These are phyloP conservation scores for Neofusicoccum umdonicola DNA, from an alignment of 2,329 filamentous ascomycete genomes.

Conservation along the genomic window DNA sequence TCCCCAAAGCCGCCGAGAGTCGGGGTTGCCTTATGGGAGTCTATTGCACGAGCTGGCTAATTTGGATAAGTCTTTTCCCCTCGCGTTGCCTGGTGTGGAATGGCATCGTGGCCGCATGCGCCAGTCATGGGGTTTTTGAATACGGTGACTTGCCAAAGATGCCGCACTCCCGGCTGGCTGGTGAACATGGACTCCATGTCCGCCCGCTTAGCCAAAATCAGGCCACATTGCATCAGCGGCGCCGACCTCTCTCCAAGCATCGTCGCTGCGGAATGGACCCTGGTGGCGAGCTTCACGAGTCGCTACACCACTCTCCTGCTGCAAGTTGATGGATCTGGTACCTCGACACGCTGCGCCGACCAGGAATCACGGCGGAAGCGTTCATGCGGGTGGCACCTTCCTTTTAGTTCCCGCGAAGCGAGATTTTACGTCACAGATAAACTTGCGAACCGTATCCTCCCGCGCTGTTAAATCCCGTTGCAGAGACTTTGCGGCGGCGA, in stretches of 20 bases:
- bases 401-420: background rate
- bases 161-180: background rate
- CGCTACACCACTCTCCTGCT: background rate
- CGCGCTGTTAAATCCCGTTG: background rate
- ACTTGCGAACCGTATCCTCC: background rate
- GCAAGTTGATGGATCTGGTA: background rate
- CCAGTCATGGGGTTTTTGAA: background rate
- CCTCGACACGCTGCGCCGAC: background rate
- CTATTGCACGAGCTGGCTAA: background rate
- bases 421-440: background rate
- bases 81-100: background rate
- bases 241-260: background rate
- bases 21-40: conserved; percentile 10
- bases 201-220: background rate
- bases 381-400: background rate
- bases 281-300: background rate
- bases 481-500: background rate
- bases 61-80: background rate
- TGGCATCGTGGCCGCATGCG: background rate
- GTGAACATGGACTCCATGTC: background rate
- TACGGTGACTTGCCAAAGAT: background rate
- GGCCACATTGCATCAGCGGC: background rate
- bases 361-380: background rate
- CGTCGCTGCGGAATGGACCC: background rate
- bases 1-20: background rate